These are phyloP conservation scores for Chamaenerion angustifolium DNA, from an alignment of 345 rosid species.

Conservation along the genomic window DNA sequence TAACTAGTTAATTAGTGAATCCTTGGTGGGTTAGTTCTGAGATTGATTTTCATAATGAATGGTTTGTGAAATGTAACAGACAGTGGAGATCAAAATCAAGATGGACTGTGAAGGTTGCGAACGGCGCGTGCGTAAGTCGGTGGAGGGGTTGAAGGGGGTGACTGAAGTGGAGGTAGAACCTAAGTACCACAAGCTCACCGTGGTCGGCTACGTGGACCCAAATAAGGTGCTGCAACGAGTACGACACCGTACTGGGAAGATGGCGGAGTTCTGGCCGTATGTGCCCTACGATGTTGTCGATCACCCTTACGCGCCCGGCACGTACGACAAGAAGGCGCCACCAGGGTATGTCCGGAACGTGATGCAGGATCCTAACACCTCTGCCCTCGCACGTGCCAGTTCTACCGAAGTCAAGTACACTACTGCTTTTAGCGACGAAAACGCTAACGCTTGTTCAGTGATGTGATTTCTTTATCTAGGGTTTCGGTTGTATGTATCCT, in stretches of 20 bases:
- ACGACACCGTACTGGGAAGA: conserved; percentile 54
- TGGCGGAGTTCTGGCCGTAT: conserved; percentile 45
- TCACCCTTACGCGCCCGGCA: conserved; percentile 37
- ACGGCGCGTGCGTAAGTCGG: conserved; percentile 39
- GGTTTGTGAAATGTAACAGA: too few relatives aligned
- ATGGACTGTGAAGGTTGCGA: conserved; percentile 72
- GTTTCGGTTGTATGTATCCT: too few relatives aligned
- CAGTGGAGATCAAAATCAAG: conserved; percentile 47
- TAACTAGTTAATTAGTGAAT: too few relatives aligned
- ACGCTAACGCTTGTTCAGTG: conserved; percentile 34
- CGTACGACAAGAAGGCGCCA: conserved; percentile 48
- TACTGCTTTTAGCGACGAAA: conserved; percentile 55
- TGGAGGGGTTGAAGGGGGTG: conserved; percentile 50
- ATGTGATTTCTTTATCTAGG: conserved; percentile 19
- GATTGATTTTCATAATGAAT: too few relatives aligned
- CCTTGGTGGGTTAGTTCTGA: too few relatives aligned
- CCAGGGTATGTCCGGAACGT: conserved; percentile 43
- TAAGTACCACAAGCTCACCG: conserved; percentile 43
- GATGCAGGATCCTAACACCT: conserved; percentile 26
- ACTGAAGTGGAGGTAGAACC: conserved; percentile 38
- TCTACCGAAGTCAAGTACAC: conserved; percentile 47
- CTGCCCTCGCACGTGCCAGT: conserved; percentile 44
- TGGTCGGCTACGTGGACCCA: conserved; percentile 48
- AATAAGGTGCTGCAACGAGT: conserved; percentile 40
- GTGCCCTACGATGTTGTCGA: conserved; percentile 37